Conservation (phyloP, 1,284 basidiomycete genomes). For the Sporisorium reilianum region DNA sequence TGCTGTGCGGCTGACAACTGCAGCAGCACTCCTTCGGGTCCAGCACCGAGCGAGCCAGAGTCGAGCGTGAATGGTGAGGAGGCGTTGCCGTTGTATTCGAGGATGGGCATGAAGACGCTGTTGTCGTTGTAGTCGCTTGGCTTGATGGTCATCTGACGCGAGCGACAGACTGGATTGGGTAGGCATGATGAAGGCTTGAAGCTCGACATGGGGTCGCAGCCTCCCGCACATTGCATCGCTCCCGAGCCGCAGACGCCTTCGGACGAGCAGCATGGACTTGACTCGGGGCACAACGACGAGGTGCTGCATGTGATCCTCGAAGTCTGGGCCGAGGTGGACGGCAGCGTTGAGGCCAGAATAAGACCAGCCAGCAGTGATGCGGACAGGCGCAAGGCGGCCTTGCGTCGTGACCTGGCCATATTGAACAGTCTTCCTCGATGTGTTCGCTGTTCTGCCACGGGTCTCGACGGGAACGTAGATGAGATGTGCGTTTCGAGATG, state of each 20-base stretch:
- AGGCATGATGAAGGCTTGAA: slow-evolving; percentile 54
- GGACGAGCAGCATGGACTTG: slow-evolving; percentile 58
- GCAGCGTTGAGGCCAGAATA: slow-evolving; percentile 6
- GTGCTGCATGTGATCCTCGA: slow-evolving; percentile 32
- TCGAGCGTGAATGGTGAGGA: slow-evolving; percentile 60
- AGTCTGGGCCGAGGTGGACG: slow-evolving; percentile 17
- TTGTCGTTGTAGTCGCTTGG: slow-evolving; percentile 54
- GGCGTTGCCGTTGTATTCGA: slow-evolving; percentile 61
- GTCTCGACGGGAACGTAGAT: neutral
- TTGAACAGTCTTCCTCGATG: neutral
- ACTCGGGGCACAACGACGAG: slow-evolving; percentile 40
- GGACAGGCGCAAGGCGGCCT: slow-evolving; percentile 1
- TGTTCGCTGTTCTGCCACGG: neutral
- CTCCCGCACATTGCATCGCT: slow-evolving; percentile 60
- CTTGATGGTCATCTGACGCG: slow-evolving; percentile 43
- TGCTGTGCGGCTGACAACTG: slow-evolving; percentile 50
- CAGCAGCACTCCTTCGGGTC: slow-evolving; percentile 61
- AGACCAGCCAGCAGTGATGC: neutral
- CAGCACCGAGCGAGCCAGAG: slow-evolving; percentile 55
- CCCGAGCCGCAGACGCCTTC: slow-evolving; percentile 59
- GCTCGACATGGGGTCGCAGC: slow-evolving; percentile 61
- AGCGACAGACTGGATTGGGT: slow-evolving; percentile 59
- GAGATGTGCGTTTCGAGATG: neutral
- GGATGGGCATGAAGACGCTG: slow-evolving; percentile 54
- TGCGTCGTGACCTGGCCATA: slow-evolving; percentile 10